Evolutionary conservation across 2,329 filamentous ascomycete species (phyloP).

Genomic region (Paracoccidioides brasiliensis): DNA sequence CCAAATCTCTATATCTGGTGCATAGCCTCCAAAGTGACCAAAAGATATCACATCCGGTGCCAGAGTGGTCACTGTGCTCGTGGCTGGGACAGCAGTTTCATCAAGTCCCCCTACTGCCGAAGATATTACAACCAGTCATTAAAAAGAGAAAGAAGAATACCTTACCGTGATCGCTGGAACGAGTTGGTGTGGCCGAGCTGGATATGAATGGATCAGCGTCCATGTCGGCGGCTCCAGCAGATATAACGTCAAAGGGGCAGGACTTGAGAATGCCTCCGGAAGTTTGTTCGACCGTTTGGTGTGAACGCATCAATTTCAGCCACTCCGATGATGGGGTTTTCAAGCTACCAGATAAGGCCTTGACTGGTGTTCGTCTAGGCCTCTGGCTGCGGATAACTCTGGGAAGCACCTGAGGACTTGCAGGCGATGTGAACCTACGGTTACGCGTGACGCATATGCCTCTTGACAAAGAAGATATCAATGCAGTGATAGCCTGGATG

Average conservation of each 20-base stretch:
- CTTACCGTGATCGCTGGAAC: not conserved
- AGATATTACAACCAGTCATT: not conserved
- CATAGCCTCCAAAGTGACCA: not conserved
- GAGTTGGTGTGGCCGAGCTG: not conserved
- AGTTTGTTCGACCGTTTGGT: not conserved
- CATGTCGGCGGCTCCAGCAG: not conserved
- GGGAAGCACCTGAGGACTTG: not conserved
- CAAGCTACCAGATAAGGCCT: not conserved
- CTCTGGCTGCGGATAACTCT: not conserved
- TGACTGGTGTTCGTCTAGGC: not conserved
- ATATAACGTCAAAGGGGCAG: not conserved
- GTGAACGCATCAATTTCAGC: not conserved
- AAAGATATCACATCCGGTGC: not conserved
- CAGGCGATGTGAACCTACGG: not conserved
- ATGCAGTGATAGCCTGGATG: not conserved
- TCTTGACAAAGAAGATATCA: not conserved
- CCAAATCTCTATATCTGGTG: not conserved
- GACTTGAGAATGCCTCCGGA: not conserved
- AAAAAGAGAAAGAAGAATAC: not conserved
- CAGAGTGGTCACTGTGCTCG: not conserved
- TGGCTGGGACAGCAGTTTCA: not conserved
- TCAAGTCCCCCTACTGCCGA: not conserved
- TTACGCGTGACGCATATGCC: not conserved
- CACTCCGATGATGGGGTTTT: not conserved
- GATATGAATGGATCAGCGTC: not conserved